Evolutionary conservation across 208 protist species (phyloP).

Genomic region (Leishmania tropica): DNA sequence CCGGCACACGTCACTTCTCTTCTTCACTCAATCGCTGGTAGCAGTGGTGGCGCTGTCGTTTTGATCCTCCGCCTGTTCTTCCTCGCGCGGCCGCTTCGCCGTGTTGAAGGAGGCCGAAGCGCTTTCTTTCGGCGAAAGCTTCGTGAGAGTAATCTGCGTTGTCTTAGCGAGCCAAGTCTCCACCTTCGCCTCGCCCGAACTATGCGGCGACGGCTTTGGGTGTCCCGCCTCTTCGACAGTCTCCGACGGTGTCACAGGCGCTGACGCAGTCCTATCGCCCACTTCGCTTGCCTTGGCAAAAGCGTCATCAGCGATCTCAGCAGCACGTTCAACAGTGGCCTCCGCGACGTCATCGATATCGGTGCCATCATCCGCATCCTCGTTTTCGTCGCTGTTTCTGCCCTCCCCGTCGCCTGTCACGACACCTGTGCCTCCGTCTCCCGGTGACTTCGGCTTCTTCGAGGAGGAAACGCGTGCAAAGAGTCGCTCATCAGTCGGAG

Average conservation of each 20-base stretch:
- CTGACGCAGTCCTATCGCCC: neutral
- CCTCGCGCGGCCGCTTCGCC: constrained; percentile 25
- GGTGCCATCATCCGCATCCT: constrained; percentile 4
- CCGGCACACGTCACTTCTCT: neutral
- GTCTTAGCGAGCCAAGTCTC: constrained; percentile 8
- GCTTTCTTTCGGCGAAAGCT: constrained; percentile 14
- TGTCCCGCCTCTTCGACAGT: neutral
- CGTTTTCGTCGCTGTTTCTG: constrained; percentile 11
- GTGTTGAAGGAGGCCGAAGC: neutral
- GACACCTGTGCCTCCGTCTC: neutral
- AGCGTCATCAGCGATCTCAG: neutral
- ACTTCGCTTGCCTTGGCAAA: neutral
- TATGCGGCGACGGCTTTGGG: neutral
- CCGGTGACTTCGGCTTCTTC: constrained; percentile 16
- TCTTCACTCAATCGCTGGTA: constrained; percentile 4
- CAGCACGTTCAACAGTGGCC: neutral
- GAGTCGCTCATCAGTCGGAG: constrained; percentile 70
- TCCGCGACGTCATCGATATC: constrained; percentile 12
- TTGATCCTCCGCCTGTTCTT: constrained; percentile 20
- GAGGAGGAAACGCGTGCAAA: constrained; percentile 33
- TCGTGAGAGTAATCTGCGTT: constrained; percentile 29
- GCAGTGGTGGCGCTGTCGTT: constrained; percentile 17
- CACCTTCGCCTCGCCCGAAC: constrained; percentile 21
- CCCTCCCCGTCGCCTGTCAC: constrained; percentile 1
- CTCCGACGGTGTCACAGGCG: neutral